These are phyloP conservation scores for Pistacia integerrima DNA, from an alignment of 345 rosid species.

Conservation along the genomic window DNA sequence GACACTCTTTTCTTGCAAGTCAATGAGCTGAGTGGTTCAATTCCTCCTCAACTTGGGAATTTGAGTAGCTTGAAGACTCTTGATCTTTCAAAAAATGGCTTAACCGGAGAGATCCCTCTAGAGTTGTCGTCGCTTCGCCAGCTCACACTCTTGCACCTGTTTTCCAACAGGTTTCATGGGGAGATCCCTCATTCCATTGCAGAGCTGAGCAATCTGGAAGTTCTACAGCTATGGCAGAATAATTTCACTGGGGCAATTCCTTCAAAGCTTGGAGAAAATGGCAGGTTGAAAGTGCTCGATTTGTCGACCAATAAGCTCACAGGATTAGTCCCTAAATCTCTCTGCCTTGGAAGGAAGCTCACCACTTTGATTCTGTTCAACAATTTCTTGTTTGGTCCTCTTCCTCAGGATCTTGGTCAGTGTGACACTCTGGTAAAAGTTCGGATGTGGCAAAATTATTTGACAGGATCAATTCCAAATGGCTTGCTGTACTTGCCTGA, in stretches of 20 bases:
- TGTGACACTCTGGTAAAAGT: constrained; percentile 66
- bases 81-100: constrained; percentile 80
- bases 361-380: constrained; percentile 67
- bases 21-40: constrained; percentile 62
- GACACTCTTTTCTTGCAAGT: constrained; percentile 69
- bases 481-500: constrained; percentile 73
- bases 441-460: constrained; percentile 78
- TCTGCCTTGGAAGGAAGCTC: constrained; percentile 57
- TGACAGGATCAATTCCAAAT: constrained; percentile 69
- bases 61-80: constrained; percentile 61
- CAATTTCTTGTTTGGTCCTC: constrained; percentile 84
- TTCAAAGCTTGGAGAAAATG: constrained; percentile 65
- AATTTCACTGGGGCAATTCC: constrained; percentile 91
- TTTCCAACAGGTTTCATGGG: constrained; percentile 79
- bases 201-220: constrained; percentile 55
- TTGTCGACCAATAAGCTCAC: constrained; percentile 91
- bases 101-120: constrained; percentile 72
- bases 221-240: constrained; percentile 77
- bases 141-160: constrained; percentile 69
- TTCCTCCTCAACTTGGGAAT: constrained; percentile 77
- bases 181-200: constrained; percentile 71
- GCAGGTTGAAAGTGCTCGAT: constrained; percentile 64
- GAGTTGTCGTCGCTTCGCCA: constrained; percentile 62
- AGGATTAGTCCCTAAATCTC: constrained; percentile 58
- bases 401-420: constrained; percentile 69